These are phyloP conservation scores for Astrothelium macrocarpum DNA, from an alignment of 495 filamentous ascomycete genomes.

Conservation along the genomic window DNA sequence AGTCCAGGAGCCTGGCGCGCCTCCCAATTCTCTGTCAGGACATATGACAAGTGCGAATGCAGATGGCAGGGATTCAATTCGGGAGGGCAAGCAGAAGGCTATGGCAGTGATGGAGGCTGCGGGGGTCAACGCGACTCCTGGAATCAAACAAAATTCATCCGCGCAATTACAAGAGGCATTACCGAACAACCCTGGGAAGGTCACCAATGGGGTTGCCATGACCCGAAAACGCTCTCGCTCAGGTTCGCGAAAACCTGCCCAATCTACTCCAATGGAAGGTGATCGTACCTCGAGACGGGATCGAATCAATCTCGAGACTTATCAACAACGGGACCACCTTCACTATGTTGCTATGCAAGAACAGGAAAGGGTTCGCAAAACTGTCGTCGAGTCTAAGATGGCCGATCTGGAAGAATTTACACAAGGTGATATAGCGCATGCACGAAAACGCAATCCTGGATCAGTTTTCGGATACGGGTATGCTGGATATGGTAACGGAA, in stretches of 20 bases:
- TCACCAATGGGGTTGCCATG: constrained; percentile 36
- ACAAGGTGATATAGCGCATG: constrained; percentile 36
- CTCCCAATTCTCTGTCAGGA: neutral
- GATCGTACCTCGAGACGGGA: constrained; percentile 29
- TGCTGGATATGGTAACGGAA: constrained; percentile 77
- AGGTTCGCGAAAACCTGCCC: constrained; percentile 37
- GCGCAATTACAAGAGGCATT: constrained; percentile 3
- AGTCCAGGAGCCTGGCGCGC: constrained; percentile 3
- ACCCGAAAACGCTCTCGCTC: constrained; percentile 53
- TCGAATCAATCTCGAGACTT: constrained; percentile 53
- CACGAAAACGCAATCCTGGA: constrained; percentile 47
- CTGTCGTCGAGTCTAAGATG: constrained; percentile 18
- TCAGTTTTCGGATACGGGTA: constrained; percentile 72
- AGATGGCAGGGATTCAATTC: constrained; percentile 32
- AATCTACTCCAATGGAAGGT: constrained; percentile 28
- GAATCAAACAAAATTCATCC: constrained; percentile 9
- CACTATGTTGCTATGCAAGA: constrained; percentile 54
- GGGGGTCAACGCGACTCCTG: constrained; percentile 25
- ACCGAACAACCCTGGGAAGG: neutral
- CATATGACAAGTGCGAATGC: constrained; percentile 8
- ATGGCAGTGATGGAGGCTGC: constrained; percentile 48
- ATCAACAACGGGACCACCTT: constrained; percentile 64
- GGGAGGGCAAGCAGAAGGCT: constrained; percentile 50
- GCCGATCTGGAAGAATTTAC: constrained; percentile 49
- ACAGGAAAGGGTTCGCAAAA: constrained; percentile 25